phyloP scores from a whole-genome alignment of 192 early-diverging fungal species.

The Mortierella hygrophila region DNA sequence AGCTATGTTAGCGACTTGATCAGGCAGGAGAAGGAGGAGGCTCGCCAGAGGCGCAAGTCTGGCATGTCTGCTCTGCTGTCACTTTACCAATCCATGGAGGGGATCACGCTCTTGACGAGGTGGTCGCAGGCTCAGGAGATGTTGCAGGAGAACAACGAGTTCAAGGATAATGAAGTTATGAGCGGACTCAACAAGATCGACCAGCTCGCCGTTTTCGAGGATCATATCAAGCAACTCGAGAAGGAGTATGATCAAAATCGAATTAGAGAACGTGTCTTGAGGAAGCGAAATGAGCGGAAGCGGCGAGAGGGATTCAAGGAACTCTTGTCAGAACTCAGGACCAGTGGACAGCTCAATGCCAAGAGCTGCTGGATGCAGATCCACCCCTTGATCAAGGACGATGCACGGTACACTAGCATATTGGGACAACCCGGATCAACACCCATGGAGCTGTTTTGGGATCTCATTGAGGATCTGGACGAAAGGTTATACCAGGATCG shows the following conservation, averaged over 20 bases:
- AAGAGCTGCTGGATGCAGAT: constrained; percentile 90
- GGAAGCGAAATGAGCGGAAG: constrained; percentile 77
- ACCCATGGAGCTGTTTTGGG: constrained; percentile 96
- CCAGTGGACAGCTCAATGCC: constrained; percentile 72
- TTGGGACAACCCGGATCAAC: constrained; percentile 87
- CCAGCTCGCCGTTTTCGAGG: constrained; percentile 85
- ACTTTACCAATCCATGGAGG: constrained; percentile 66
- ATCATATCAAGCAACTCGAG: constrained; percentile 78
- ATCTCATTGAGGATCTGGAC: constrained; percentile 84
- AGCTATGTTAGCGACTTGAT: constrained; percentile 78
- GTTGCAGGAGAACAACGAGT: constrained; percentile 66
- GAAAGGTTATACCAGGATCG: constrained; percentile 79
- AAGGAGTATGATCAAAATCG: constrained; percentile 66
- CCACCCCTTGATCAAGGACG: constrained; percentile 77
- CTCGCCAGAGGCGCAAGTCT: constrained; percentile 69
- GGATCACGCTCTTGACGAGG: constrained; percentile 69
- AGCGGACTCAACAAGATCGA: constrained; percentile 85
- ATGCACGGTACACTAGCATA: constrained; percentile 76
- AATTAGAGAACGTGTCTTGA: constrained; percentile 41
- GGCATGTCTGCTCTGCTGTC: constrained; percentile 71
- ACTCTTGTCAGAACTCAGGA: constrained; percentile 74
- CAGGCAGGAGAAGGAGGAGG: constrained; percentile 75
- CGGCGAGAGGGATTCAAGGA: constrained; percentile 79
- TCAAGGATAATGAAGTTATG: constrained; percentile 58
- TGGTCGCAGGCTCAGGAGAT: constrained; percentile 69